Base-by-base conservation (phyloP, 169 alveolate species). In the Plasmodium vivax region DNA sequence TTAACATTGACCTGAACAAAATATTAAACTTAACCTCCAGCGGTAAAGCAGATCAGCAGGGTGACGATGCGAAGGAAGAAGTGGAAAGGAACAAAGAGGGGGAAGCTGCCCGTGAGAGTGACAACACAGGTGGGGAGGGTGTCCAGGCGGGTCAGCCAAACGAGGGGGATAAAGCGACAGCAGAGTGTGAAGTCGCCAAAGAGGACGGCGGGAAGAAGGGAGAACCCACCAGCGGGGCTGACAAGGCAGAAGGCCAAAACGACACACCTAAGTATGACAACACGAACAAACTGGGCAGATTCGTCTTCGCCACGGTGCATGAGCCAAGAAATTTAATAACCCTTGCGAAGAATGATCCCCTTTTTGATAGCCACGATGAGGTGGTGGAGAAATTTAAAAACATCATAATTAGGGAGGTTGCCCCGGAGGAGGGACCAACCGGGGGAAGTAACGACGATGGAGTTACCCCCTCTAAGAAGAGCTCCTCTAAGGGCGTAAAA, bases 271-370 rank as follows among this genome's bases (percentile, higher is more conserved):
- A 90, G 73, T 90, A 90, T 90, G 94, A 90, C 4, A 79, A 51
- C 72, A 80, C 83, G 5, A 90, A 90, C 14, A 90, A 80, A 68
- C 41, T 90, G 38, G 94, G 94, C 3, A 72, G 72, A 80, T 80
- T 58, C 38, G 94, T 90, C 8, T 90, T 80, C 83, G 94, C 94
- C 32, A 90, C 94, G 5, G 94, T 90, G 47, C 90, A 90, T 79
- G 94, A 90, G 43, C 94, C 94, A 30, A 90, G 94, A 80, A 88
- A 88, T 68, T 62, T 88, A 88, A 88, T 88, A 56, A 79, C 90
- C 32, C 56, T 88, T 80, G 34, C 36, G 43, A 88, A 88, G 83
- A 80, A 56, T 23, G 72, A 88, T 27, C 83, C 77, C 14, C 32
- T 43, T 10, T 27, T 62, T 38, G 90, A 88, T n/a, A 56, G 72